Evolutionary conservation across 2,329 filamentous ascomycete genomes (phyloP).

Genomic region (Epicoccum sorghinum): DNA sequence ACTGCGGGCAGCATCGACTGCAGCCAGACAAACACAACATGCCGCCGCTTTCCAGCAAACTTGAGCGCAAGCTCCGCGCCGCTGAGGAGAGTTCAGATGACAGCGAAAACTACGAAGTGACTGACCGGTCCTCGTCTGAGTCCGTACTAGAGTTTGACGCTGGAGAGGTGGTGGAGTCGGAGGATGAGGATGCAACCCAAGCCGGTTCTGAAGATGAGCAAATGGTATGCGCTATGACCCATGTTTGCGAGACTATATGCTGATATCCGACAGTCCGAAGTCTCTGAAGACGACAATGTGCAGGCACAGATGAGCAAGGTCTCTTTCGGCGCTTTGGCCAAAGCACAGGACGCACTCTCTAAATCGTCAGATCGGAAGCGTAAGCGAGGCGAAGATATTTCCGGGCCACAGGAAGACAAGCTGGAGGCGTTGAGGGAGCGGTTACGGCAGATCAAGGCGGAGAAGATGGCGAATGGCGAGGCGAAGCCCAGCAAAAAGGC

Average conservation of each 20-base stretch:
- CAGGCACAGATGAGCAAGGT: constrained; percentile 62
- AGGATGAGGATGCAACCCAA: constrained; percentile 31
- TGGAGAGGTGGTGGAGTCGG: constrained; percentile 44
- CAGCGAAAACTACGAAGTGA: constrained; percentile 49
- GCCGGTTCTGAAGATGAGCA: constrained; percentile 32
- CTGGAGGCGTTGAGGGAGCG: constrained; percentile 53
- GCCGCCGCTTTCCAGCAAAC: constrained; percentile 46
- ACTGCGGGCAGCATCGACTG: background rate
- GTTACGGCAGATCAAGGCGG: constrained; percentile 52
- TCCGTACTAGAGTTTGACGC: constrained; percentile 48
- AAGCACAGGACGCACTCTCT: constrained; percentile 75
- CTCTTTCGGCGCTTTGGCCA: constrained; percentile 88
- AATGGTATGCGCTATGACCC: constrained; percentile 22
- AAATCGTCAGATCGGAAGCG: constrained; percentile 47
- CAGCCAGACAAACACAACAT: constrained; percentile 5
- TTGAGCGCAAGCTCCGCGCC: constrained; percentile 45
- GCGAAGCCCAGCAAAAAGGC: constrained; percentile 24
- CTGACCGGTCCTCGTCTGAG: constrained; percentile 47
- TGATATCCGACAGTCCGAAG: constrained; percentile 34
- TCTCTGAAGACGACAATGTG: constrained; percentile 50
- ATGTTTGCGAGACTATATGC: background rate
- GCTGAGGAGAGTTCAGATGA: constrained; percentile 46
- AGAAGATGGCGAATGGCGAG: constrained; percentile 40
- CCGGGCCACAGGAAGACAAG: constrained; percentile 53
- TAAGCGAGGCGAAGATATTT: constrained; percentile 50